phyloP scores from a whole-genome alignment of 371 early-diverging fungal species.

The Mortierella sp. region DNA sequence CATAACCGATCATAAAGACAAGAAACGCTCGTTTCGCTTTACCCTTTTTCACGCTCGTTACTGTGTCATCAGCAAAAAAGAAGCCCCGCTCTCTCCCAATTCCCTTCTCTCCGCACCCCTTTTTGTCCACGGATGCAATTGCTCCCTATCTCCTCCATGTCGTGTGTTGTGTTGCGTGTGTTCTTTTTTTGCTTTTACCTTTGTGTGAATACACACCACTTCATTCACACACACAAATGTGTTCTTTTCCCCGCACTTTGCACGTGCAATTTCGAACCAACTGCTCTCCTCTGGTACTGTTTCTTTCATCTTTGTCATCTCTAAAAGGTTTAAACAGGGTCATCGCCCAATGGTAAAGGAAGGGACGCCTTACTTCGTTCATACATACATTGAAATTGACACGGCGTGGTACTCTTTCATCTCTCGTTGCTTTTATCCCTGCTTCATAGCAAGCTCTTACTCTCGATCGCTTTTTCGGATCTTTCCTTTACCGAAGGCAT shows the following conservation, averaged over 20 bases:
- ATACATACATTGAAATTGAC: neutral
- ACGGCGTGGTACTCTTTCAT: neutral
- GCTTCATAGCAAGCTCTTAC: no score
- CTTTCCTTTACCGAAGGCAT: neutral
- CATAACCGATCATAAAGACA: neutral
- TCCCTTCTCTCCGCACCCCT: neutral
- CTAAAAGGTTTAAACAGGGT: neutral
- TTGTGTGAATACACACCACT: neutral
- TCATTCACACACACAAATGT: neutral
- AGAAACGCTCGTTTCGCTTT: neutral
- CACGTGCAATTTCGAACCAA: constrained; percentile 12
- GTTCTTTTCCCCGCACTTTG: constrained; percentile 3
- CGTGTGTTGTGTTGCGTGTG: neutral
- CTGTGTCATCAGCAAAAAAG: neutral
- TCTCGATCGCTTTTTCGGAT: neutral
- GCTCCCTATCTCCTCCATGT: neutral
- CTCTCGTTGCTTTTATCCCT: neutral
- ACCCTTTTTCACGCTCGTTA: neutral
- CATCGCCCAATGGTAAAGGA: neutral
- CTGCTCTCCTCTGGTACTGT: neutral
- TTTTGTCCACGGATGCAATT: constrained; percentile 8
- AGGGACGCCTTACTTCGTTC: neutral
- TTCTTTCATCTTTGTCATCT: constrained; percentile 8
- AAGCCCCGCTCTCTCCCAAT: neutral
- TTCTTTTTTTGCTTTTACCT: neutral